Evolutionary conservation across 2,329 filamentous ascomycete genomes (phyloP), one percentile per base, ranked within the genome.

Genomic region (Epichloe gansuensis): DNA sequence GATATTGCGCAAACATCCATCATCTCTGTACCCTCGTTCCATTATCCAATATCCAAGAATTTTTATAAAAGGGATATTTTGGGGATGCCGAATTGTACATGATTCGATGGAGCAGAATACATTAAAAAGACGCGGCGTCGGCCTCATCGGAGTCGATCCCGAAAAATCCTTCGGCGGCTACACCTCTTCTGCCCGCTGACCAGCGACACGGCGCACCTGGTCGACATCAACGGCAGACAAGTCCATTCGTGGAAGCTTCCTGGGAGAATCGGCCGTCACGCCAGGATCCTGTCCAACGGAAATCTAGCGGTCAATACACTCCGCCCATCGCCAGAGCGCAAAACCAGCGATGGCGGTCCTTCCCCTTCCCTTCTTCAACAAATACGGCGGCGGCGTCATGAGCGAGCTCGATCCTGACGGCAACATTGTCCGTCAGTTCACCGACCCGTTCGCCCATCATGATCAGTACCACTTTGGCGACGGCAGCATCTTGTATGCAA

Each of bases 291-390:
- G 0, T 57, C 58, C 3, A 65, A 61, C 1, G 63, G 63, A 0
- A 65, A 65, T 12, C 60, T 65, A 1, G 62, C 63, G 1, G 63
- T 63, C 48, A 65, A 65, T 31, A 65, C 63, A 2, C 58, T 64
- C 2, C 59, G 58, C 0, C 48, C 53, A 3, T 37, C 55, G 0
- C 8, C 53, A 17, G 41, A 60, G 1, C 28, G 54, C 1, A 58
- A 54, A 0, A 62, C 59, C 7, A 55, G 54, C 4, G 54, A 61
- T 28, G 61, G 59, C 0, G 58, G 55, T 0, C 56, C 0, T 63
- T 54, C 12, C 62, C 62, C 0, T 65, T 65, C 21, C 59, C 2
- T 64, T 63, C 52, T 65, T 64, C 45, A 57, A 63, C 56, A 65
- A 65, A 23, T 65, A 65, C 35, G 62, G 62, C 0, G 62, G 63